Evolutionary conservation across 768 basidiomycete genomes (phyloP), one percentile per base, ranked within the genome.

Genomic region (Cubamyces lactineus): DNA sequence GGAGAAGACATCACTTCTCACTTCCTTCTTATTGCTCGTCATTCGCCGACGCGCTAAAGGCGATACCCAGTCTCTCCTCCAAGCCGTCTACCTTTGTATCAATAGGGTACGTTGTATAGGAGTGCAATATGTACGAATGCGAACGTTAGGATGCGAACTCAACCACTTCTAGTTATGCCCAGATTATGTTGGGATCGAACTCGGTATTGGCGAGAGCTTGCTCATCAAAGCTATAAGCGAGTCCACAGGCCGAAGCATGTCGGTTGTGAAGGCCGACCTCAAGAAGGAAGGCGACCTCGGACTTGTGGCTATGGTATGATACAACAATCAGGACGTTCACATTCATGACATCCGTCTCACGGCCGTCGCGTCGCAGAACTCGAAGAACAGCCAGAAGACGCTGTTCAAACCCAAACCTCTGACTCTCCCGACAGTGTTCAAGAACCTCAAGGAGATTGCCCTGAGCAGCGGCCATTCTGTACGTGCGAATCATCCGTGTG

Each of bases 221-320:
- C 82, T 99, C 40, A 84, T 97, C 71, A 98, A 98, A 71, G 95
- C 97, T 16, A 98, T 99, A 63, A 90, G 86, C 42, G 92, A 97
- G 72, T 94, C 94, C 3, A 96, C 95, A 0, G 97, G 96, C n/a
- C 84, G 97, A 59, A 94, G 87, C 66, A 73, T 86, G 41, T 80
- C 86, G 2, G 81, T 88, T 46, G 85, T 99, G 69, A 98, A 98
- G 71, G 85, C 88, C 5, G 96, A 98, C 69, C 80, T 98, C 64
- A 94, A 95, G 82, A 92, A 87, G 71, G 94, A 95, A 70, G 97
- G 97, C 40, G 97, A 99, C 72, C 79, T 99, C 7, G 97, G 97
- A 8, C 80, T 96, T 28, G 96, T 99, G 1, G 97, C 97, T n/a
- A 94, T 91, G 91, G 96, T 88, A 58, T 67, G 83, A 64, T 16